Percentiles rank a stretch among this genome's conserved stretches.
phyloP scores from a whole-genome alignment of 352 stramenopile species.

The Thalassiosira mediterranea region DNA sequence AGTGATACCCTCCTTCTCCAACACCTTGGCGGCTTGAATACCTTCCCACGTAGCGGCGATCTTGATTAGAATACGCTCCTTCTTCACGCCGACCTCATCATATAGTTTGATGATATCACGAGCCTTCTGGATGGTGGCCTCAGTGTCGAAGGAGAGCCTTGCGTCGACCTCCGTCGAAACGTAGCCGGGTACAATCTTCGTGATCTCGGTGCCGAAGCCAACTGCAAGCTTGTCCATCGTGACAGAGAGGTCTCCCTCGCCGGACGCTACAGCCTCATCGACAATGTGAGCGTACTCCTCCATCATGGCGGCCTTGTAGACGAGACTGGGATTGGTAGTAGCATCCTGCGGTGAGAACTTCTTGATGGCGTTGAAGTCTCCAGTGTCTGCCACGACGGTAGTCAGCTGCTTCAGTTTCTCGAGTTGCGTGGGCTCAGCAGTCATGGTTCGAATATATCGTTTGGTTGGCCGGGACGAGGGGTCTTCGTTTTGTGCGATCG shows the following conservation, averaged over 20 bases:
- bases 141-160: constrained; percentile 97
- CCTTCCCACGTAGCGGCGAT: constrained; percentile 95
- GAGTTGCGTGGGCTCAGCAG: no score
- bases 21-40: constrained; percentile 95
- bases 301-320: constrained; percentile 97
- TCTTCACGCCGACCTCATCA: constrained; percentile 92
- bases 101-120: constrained; percentile 98
- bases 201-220: constrained; percentile 98
- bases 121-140: constrained; percentile 93
- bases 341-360: constrained; percentile 92
- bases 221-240: constrained; percentile 97
- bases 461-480: no score
- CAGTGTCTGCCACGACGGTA: constrained; percentile 96
- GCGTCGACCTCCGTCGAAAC: constrained; percentile 99
- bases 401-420: constrained; percentile 97
- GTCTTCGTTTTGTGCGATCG: no score
- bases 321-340: constrained; percentile 98
- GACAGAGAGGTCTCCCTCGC: constrained; percentile 67
- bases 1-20: constrained; percentile 98
- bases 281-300: constrained; percentile 95
- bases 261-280: constrained; percentile 91
- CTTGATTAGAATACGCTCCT: constrained; percentile 99
- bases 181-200: constrained; percentile 99
- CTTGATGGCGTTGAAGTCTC: constrained; percentile 90
- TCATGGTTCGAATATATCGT: no score